A percentile compares a stretch with the other conserved stretches of the same genome.
phyloP scores from a whole-genome alignment of 352 stramenopile species.

The Phytopythium oedochilum region DNA sequence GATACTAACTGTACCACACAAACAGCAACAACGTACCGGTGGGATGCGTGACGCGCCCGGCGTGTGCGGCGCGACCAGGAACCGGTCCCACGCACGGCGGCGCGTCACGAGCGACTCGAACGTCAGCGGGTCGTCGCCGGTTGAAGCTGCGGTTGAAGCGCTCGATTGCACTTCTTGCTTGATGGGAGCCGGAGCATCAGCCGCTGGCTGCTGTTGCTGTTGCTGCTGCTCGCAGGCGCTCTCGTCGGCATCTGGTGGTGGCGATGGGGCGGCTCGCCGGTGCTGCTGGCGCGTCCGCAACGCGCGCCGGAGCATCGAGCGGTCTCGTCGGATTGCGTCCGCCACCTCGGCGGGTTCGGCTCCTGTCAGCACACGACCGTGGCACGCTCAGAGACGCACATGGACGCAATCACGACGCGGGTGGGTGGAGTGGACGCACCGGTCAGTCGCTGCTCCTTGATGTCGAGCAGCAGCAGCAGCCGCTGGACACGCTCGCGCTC shows the following conservation, averaged over 20 bases:
- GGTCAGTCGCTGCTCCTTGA: slow-evolving; percentile 2
- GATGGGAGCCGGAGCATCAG: slow-evolving; percentile 12
- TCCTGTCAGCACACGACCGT: too few species aligned
- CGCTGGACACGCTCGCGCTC: background rate
- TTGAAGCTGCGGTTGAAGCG: background rate
- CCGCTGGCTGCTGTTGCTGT: too few species aligned
- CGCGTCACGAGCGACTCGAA: slow-evolving; percentile 26
- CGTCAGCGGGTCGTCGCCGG: slow-evolving; percentile 9
- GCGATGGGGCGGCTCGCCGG: background rate
- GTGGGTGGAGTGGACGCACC: too few species aligned
- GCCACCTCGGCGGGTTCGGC: background rate
- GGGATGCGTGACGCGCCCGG: slow-evolving; percentile 28
- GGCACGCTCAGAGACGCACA: too few species aligned
- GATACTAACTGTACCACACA: too few species aligned
- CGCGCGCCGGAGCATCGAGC: background rate
- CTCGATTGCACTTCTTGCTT: background rate
- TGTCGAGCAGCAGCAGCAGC: slow-evolving; percentile 3
- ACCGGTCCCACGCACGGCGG: slow-evolving; percentile 31
- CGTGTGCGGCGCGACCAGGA: slow-evolving; percentile 21
- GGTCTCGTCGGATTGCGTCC: background rate
- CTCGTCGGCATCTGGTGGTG: background rate
- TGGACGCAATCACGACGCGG: too few species aligned
- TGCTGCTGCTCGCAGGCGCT: background rate
- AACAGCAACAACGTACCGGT: slow-evolving; percentile 33
- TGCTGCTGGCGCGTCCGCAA: background rate